These are phyloP conservation scores for Xenoacremonium recifei DNA, from an alignment of 2,329 filamentous ascomycete species.

Conservation along the genomic window DNA sequence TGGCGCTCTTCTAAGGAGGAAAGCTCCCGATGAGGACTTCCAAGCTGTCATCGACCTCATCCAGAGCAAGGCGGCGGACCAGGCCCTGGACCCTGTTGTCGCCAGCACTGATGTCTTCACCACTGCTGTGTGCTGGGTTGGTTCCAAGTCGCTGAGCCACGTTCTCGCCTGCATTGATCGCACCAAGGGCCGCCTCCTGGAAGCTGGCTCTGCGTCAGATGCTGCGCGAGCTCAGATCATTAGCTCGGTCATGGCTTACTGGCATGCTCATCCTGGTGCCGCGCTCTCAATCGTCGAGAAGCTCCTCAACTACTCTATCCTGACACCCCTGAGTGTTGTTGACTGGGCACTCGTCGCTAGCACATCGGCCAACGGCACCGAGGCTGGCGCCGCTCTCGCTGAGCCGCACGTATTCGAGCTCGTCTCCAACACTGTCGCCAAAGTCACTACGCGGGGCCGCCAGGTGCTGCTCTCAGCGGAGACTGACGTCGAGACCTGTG, in stretches of 20 bases:
- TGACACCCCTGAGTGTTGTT: slow-evolving; percentile 80
- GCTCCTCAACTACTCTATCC: slow-evolving; percentile 93
- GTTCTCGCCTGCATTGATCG: slow-evolving; percentile 94
- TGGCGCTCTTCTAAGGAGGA: slow-evolving; percentile 74
- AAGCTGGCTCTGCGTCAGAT: slow-evolving; percentile 72
- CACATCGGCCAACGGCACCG: slow-evolving; percentile 46
- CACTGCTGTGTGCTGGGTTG: slow-evolving; percentile 89
- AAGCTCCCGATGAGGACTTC: slow-evolving; percentile 84
- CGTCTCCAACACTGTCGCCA: slow-evolving; percentile 81
- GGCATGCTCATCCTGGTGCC: slow-evolving; percentile 87
- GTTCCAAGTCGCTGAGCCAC: slow-evolving; percentile 93
- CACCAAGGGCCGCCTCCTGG: slow-evolving; percentile 83
- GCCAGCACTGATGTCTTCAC: slow-evolving; percentile 92
- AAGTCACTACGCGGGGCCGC: slow-evolving; percentile 83
- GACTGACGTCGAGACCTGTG: slow-evolving; percentile 63
- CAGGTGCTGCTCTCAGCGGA: slow-evolving; percentile 69
- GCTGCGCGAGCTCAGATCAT: slow-evolving; percentile 85
- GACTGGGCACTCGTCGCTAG: slow-evolving; percentile 79
- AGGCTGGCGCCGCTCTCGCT: slow-evolving; percentile 65
- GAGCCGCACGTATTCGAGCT: slow-evolving; percentile 84
- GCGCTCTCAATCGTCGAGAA: slow-evolving; percentile 94
- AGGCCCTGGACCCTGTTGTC: slow-evolving; percentile 74
- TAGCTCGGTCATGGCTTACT: slow-evolving; percentile 86
- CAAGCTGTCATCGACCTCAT: slow-evolving; percentile 77
- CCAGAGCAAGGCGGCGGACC: slow-evolving; percentile 71